These are phyloP conservation scores for Rhodosporidiobolus sp. DNA, from an alignment of 768 basidiomycete genomes.

Conservation along the genomic window DNA sequence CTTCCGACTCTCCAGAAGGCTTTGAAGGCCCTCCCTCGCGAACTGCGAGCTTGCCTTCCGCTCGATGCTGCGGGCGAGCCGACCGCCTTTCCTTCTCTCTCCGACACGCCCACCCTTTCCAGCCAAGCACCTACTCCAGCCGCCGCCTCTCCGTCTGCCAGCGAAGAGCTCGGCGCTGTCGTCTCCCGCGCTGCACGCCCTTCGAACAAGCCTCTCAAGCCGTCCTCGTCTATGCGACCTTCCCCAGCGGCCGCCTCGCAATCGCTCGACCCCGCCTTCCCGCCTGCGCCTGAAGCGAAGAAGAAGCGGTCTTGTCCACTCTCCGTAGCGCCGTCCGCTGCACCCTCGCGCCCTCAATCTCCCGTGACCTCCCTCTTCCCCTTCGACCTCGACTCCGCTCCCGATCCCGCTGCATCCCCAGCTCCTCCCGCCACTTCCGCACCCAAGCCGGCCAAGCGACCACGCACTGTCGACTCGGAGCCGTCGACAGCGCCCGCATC, in stretches of 20 bases:
- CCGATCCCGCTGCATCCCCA: neutral
- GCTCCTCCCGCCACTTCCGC: neutral
- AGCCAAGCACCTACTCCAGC: neutral
- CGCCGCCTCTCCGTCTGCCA: neutral
- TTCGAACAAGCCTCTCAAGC: neutral
- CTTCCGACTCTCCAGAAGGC: no score
- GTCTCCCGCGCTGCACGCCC: neutral
- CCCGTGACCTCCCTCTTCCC: neutral
- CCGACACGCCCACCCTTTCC: neutral
- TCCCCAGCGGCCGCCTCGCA: neutral
- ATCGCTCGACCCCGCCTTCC: neutral
- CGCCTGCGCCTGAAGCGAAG: neutral
- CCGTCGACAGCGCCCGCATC: neutral
- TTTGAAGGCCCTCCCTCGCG: no score
- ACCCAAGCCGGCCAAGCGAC: neutral
- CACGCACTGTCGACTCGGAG: neutral
- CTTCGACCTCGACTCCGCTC: conserved; percentile 1
- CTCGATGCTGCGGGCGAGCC: neutral
- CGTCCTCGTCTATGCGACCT: neutral
- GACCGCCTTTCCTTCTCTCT: neutral
- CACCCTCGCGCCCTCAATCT: neutral
- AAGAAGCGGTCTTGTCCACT: neutral
- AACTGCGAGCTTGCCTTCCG: no score
- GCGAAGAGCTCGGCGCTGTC: neutral
- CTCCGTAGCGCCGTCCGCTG: neutral